Base-by-base conservation (phyloP, 2,329 filamentous ascomycete genomes). In the Colletotrichum cuscutae region DNA sequence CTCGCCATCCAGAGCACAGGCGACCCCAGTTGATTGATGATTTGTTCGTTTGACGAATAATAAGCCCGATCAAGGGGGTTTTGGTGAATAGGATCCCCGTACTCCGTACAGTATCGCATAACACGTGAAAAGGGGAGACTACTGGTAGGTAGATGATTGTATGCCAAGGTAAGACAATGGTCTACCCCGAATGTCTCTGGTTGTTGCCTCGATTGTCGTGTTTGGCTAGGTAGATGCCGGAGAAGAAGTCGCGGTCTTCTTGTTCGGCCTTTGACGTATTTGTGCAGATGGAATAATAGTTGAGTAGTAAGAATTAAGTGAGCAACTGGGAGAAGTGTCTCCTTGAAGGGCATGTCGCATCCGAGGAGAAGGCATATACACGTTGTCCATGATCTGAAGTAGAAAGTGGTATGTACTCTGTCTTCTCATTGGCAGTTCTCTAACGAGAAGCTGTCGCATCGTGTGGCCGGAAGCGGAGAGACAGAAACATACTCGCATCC, bases 401-500 rank as follows among this genome's bases (percentile, higher is more conserved):
- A 2, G 19, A 2, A 37, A 37, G 56, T 37, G 30, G 37, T 1
- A 32, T 52, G 24, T 15, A 12, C 13, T 54, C 12, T 4, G 35
- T 42, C n/a, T 57, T 13, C 49, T 24, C 22, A 37, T 49, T 49
- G 15, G 42, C 42, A 8, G n/a, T 60, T 54, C 46, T 66, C 62
- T 35, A n/a, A 59, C 61, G 53, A 22, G 15, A 57, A 70, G 4
- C 24, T 59, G 42, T 53, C 30, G 62, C 53, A 59, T 32, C 4
- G n/a, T 56, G 54, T 26, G 26, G 46, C 56, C 68, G 63, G 57
- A 56, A 67, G 22, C 56, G 46, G 68, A 60, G 22, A 46, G 53
- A 58, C 62, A 35, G 32, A 12, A 35, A 42, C n/a, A 19, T 3
- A 49, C 22, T 65, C 30, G 35, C 67, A 65, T 59, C 60, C 52